phyloP scores from a whole-genome alignment of 2,329 filamentous ascomycete genomes.

The Rosellinia necatrix region DNA sequence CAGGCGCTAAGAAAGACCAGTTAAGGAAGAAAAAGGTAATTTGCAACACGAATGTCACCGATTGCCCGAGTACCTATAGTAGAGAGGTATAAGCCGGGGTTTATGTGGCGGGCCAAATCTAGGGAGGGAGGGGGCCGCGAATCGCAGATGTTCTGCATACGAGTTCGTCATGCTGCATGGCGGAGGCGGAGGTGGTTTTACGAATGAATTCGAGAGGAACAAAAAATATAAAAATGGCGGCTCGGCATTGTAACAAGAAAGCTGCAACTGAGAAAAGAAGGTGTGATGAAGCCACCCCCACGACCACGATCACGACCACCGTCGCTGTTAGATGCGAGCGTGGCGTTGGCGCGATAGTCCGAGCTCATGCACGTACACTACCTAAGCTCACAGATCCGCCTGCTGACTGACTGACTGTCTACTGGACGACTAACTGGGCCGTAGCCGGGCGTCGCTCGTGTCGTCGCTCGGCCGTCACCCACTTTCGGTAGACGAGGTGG shows the following conservation, averaged over 20 bases:
- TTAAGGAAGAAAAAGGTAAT: too few species aligned
- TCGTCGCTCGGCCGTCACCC: too few species aligned
- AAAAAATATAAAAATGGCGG: neutral
- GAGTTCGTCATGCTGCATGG: conserved; percentile 24
- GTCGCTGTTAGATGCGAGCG: neutral
- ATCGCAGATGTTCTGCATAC: conserved; percentile 24
- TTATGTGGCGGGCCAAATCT: conserved; percentile 1
- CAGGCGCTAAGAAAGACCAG: too few species aligned
- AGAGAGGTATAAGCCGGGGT: neutral
- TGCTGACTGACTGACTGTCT: neutral
- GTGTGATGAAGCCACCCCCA: conserved; percentile 9
- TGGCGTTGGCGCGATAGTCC: conserved; percentile 11
- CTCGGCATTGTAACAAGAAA: neutral
- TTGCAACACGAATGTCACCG: neutral
- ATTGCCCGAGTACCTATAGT: neutral
- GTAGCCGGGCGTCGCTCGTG: too few species aligned
- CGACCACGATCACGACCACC: too few species aligned
- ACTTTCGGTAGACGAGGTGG: too few species aligned
- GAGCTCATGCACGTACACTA: conserved; percentile 7
- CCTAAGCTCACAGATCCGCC: neutral
- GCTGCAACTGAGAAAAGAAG: neutral
- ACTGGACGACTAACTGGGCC: too few species aligned
- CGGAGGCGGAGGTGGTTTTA: conserved; percentile 18
- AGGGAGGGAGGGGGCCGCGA: neutral
- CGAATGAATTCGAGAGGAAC: too few species aligned